Percentiles rank a stretch among this genome's conserved stretches.
Conservation (phyloP, 495 filamentous ascomycete genomes). For the Wilcoxina mikolae region DNA sequence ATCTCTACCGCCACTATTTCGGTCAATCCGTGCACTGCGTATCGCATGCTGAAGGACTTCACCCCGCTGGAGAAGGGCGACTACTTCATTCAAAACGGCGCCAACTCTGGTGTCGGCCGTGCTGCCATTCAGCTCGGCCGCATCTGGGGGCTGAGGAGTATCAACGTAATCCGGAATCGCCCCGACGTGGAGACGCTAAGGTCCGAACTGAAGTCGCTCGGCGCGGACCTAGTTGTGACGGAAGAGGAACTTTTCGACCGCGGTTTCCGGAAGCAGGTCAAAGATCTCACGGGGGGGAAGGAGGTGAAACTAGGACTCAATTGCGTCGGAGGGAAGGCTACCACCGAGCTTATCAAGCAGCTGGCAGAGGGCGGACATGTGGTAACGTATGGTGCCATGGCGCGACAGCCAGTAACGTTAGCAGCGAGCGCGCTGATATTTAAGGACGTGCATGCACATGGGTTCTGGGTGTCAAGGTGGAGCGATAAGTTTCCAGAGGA, state of each 20-base stretch:
- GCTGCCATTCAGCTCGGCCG: slow-evolving; percentile 75
- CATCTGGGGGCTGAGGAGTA: slow-evolving; percentile 70
- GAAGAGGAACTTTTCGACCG: slow-evolving; percentile 50
- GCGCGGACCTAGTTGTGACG: slow-evolving; percentile 70
- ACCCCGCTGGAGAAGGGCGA: slow-evolving; percentile 50
- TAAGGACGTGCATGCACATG: slow-evolving; percentile 69
- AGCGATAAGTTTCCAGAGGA: slow-evolving; percentile 55
- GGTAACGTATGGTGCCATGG: slow-evolving; percentile 95
- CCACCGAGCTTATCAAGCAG: slow-evolving; percentile 53
- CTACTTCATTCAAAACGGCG: slow-evolving; percentile 95
- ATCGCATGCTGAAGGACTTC: slow-evolving; percentile 81
- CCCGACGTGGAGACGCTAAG: slow-evolving; percentile 48
- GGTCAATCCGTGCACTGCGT: slow-evolving; percentile 91
- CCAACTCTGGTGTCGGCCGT: slow-evolving; percentile 80
- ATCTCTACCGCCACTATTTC: slow-evolving; percentile 69
- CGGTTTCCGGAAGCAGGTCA: slow-evolving; percentile 47
- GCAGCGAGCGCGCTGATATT: slow-evolving; percentile 77
- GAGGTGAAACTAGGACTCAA: slow-evolving; percentile 66
- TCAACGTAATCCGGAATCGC: slow-evolving; percentile 70
- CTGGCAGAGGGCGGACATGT: slow-evolving; percentile 51
- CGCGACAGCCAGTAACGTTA: slow-evolving; percentile 61
- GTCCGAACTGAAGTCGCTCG: slow-evolving; percentile 52
- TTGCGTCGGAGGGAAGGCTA: slow-evolving; percentile 84
- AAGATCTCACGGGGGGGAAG: slow-evolving; percentile 48
- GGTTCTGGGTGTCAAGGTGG: slow-evolving; percentile 93